phyloP scores from a whole-genome alignment of 116 monocot species.

The Phalaenopsis hybrid region DNA sequence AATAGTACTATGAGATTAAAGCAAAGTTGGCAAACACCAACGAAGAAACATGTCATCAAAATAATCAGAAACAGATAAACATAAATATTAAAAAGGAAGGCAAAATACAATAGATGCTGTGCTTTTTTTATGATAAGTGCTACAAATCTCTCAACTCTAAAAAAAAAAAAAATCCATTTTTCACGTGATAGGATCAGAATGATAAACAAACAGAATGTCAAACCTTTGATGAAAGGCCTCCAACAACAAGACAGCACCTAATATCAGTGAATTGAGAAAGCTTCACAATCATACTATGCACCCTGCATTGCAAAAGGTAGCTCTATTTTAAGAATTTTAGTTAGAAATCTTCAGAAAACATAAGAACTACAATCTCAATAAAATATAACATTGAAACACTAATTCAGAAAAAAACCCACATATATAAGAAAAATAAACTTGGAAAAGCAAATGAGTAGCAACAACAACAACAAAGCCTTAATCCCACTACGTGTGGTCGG shows the following conservation, averaged over 20 bases:
- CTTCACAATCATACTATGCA: slow-evolving; percentile 95
- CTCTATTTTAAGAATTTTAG: background rate
- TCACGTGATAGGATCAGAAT: background rate
- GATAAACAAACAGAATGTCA: slow-evolving; percentile 6
- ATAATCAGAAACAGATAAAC: background rate
- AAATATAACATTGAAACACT: background rate
- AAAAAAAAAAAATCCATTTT: background rate
- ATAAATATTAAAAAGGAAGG: background rate
- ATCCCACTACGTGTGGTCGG: no score
- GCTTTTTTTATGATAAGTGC: background rate
- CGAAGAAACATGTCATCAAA: background rate
- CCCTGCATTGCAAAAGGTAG: slow-evolving; percentile 41
- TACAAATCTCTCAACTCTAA: background rate
- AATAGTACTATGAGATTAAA: no score
- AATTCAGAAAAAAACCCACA: background rate
- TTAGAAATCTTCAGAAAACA: background rate
- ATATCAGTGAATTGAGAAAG: slow-evolving; percentile 96
- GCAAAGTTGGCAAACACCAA: background rate
- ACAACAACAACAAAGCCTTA: no score
- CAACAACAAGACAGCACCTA: slow-evolving; percentile 92
- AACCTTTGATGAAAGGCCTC: slow-evolving; percentile 94
- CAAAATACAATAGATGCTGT: background rate
- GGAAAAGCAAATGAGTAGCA: background rate
- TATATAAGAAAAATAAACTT: background rate
- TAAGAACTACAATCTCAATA: background rate